Conservation (phyloP, 2,329 filamentous ascomycete genomes). For the Exophiala oligosperma region DNA sequence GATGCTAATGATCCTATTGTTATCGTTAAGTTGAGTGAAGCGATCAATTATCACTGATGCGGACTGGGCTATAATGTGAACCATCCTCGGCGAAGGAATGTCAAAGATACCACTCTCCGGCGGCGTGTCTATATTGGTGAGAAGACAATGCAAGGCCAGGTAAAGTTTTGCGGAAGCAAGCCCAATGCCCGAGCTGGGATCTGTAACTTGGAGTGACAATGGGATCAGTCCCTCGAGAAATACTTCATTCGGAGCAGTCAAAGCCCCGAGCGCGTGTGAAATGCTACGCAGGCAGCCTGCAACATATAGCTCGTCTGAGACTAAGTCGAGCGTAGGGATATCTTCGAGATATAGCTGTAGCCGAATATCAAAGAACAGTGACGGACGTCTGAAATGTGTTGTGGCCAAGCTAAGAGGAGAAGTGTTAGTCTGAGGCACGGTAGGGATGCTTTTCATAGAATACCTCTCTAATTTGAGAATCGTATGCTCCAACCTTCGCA, state of each 20-base stretch:
- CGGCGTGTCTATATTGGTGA: constrained; percentile 3
- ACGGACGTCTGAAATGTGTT: not conserved
- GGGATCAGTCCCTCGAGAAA: constrained; percentile 9
- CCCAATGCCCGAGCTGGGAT: not conserved
- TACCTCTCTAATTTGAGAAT: constrained; percentile 17
- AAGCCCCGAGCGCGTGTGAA: too few species aligned
- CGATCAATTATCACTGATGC: constrained; percentile 9
- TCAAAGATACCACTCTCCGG: not conserved
- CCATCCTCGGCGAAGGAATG: not conserved
- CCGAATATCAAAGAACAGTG: not conserved
- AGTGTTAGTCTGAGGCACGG: too few species aligned
- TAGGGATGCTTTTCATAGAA: not conserved
- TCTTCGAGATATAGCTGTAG: too few species aligned
- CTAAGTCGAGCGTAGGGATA: not conserved
- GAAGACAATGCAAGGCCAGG: constrained; percentile 7
- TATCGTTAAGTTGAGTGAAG: constrained; percentile 1
- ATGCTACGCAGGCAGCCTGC: not conserved
- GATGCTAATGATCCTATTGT: not conserved
- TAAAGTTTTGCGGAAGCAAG: constrained; percentile 13
- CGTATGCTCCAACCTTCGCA: not conserved
- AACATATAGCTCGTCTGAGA: not conserved
- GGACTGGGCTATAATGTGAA: constrained; percentile 7
- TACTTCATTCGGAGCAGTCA: not conserved
- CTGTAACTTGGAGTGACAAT: not conserved
- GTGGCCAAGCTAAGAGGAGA: too few species aligned